Evolutionary conservation across 495 filamentous ascomycete species (phyloP), one percentile per base, ranked within the genome.

Genomic region (Terfezia boudieri): DNA sequence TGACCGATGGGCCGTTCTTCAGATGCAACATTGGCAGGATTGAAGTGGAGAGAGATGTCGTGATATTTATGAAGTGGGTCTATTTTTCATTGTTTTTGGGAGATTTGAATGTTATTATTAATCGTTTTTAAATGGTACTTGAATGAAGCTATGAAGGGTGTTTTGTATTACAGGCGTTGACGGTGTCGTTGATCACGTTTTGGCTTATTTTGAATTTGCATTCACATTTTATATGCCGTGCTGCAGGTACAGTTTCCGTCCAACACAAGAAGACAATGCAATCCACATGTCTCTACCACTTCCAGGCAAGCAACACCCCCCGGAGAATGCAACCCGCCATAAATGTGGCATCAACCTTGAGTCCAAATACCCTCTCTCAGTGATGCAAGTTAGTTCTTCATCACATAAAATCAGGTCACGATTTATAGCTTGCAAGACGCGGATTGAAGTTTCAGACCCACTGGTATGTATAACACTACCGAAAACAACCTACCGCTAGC

Each of bases 1-100:
- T 60, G 48, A 53, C 58, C 55, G 58, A 59, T 54, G 58, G 58
- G 53, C 59, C 58, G 22, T 60, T 60, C 57, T 60, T 60, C 53
- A 57, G 59, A 56, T 60, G 58, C 59, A 59, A 60, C 52, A 54
- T 60, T 49, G 58, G 58, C 43, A 26, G 58, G 36, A 53, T 60
- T 10, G 58, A 51, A 36, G 58, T 54, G 37, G 58, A 57, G 36
- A 59, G 59, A 37, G 58, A 60, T 51, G 58, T 57, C 50, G 58
- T 60, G 37, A 60, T 60, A 38, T 60, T 60, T 36, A 59, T 60
- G 14, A 46, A 46, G 41, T 46, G 41, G 8, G 41, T 46, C 41
- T 46, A 20, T 14, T 14, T 46, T 14, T 20, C 41, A 46, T 46
- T 14, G 41, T 46, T 14, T 46, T 14, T 20, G 26, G 7, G 26